Evolutionary conservation across 495 filamentous ascomycete species (phyloP), one percentile per base, ranked within the genome.

Genomic region (Daldinia loculata): DNA sequence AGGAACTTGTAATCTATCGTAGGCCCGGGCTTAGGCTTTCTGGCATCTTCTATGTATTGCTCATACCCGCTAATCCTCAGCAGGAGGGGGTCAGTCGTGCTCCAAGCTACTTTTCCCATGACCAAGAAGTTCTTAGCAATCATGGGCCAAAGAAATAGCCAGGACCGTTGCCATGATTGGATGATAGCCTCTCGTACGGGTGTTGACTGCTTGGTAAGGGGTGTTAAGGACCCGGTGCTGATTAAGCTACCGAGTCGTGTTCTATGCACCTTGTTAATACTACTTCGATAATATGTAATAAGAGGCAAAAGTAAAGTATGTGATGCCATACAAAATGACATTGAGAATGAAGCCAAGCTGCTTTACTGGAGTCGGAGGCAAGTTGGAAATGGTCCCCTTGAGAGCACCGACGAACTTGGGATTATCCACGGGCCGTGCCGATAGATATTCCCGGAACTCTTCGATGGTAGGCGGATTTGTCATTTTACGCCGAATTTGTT

Each of bases 61-160:
- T 64, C 0, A 78, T 77, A 39, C 89, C 71, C 30, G 30, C 22
- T 89, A 91, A 3, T 89, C 89, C 8, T 91, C 79, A 1, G 90
- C 11, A 81, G 78, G 12, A 89, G 77, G 0, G 89, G 84, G 55
- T 85, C 89, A 2, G 84, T 84, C 14, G 82, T 82, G 2, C 86
- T 75, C 90, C 90, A 94, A 17, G 82, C 79, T 17, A 81, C 78
- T 67, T 86, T 88, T 45, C 82, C 82, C 7, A 92, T 75, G 0
- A 73, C 71, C 5, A 84, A 79, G 52, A 93, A 76, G 24, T 77
- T 80, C 56, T 85, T 85, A 58, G 84, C 83, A 14, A 87, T 74
- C 3, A 71, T 68, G 14, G 87, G 85, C 30, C 90, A 77, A 5
- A 87, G 81, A 0, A 82, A 78, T 3, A 90, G 70, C 39, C 87